A percentile compares a stretch with the other conserved stretches of the same genome.
These are phyloP conservation scores for Lactarius tabidus DNA, from an alignment of 768 basidiomycete species.

Conservation along the genomic window DNA sequence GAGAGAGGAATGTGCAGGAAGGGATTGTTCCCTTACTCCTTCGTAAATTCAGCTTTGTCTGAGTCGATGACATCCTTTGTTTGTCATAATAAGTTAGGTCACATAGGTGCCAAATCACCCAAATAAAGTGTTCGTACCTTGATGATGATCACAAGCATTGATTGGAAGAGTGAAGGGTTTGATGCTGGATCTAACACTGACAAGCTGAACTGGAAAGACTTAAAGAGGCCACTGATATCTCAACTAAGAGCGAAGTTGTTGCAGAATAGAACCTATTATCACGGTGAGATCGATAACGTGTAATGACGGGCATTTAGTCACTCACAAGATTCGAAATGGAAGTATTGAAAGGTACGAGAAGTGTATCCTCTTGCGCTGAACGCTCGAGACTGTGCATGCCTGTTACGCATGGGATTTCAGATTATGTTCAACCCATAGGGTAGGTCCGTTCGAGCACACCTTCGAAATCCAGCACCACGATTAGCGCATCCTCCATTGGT, in stretches of 20 bases:
- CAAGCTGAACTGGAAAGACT: slow-evolving; percentile 57
- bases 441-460: slow-evolving; percentile 32
- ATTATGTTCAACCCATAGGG: neutral
- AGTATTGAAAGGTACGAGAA: slow-evolving; percentile 62
- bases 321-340: slow-evolving; percentile 58
- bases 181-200: slow-evolving; percentile 54
- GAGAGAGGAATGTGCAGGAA: neutral
- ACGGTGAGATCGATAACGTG: neutral
- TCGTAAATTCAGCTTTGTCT: slow-evolving; percentile 53
- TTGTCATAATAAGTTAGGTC: too few relatives aligned
- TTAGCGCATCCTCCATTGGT: slow-evolving; percentile 49
- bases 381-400: slow-evolving; percentile 65
- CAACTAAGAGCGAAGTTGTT: slow-evolving; percentile 63
- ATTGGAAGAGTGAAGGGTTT: slow-evolving; percentile 58
- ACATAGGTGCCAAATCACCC: neutral
- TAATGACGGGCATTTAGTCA: neutral
- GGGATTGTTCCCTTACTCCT: slow-evolving; percentile 43
- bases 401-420: slow-evolving; percentile 16
- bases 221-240: slow-evolving; percentile 57
- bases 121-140: slow-evolving; percentile 40
- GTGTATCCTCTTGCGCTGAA: slow-evolving; percentile 58
- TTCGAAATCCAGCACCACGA: slow-evolving; percentile 64
- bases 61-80: slow-evolving; percentile 59
- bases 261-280: slow-evolving; percentile 53
- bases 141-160: slow-evolving; percentile 60